phyloP scores from a whole-genome alignment of 1,139 yeast genomes.

The Protomyces lactucae-debilis region DNA sequence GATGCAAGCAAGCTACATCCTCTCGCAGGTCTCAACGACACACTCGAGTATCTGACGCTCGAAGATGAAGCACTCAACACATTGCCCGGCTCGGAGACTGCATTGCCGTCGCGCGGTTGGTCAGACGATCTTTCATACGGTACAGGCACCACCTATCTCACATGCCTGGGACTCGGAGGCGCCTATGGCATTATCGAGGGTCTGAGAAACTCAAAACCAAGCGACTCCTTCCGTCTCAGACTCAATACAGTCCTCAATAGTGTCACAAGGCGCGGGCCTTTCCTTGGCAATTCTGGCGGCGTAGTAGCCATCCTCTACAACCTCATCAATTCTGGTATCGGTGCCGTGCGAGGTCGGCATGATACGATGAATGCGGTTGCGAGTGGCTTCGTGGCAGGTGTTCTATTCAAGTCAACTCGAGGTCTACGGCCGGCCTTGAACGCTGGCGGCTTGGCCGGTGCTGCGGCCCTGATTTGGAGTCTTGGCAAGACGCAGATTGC shows the following conservation, averaged over 20 bases:
- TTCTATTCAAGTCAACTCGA: slow-evolving; percentile 76
- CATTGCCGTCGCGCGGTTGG: slow-evolving; percentile 95
- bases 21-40: slow-evolving; percentile 79
- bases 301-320: slow-evolving; percentile 86
- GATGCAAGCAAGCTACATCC: slow-evolving; percentile 83
- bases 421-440: slow-evolving; percentile 86
- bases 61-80: slow-evolving; percentile 74
- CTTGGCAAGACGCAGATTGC: slow-evolving; percentile 55
- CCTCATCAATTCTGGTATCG: slow-evolving; percentile 73
- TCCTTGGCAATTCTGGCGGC: slow-evolving; percentile 90
- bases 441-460: slow-evolving; percentile 78
- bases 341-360: slow-evolving; percentile 77
- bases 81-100: slow-evolving; percentile 81
- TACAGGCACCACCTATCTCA: slow-evolving; percentile 84
- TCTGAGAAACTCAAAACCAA: slow-evolving; percentile 62
- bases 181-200: slow-evolving; percentile 85
- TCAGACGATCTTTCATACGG: slow-evolving; percentile 96
- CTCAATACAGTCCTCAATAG: slow-evolving; percentile 86
- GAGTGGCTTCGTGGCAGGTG: slow-evolving; percentile 92
- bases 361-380: slow-evolving; percentile 77
- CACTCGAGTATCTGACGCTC: slow-evolving; percentile 81
- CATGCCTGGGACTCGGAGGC: slow-evolving; percentile 73
- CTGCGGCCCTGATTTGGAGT: slow-evolving; percentile 92
- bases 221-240: slow-evolving; percentile 65
- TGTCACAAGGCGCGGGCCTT: slow-evolving; percentile 93